These are phyloP conservation scores for Osmanthus fragrans DNA, from an alignment of 257 asterid species.

Conservation along the genomic window DNA sequence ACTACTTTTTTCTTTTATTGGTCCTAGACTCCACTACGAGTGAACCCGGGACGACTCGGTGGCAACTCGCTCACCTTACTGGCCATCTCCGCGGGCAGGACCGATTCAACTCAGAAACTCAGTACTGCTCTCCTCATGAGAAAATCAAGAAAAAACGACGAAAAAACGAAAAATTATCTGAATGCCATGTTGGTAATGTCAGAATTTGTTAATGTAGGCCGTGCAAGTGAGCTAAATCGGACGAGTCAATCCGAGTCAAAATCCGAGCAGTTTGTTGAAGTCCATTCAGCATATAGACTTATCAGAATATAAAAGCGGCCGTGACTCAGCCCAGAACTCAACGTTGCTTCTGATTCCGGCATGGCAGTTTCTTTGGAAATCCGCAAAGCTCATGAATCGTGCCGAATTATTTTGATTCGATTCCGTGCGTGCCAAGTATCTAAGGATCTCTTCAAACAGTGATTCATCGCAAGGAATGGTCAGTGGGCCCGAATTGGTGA, in stretches of 20 bases:
- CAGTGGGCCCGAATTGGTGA: conserved; percentile 48
- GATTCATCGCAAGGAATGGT: conserved; percentile 60
- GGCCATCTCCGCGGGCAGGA: conserved; percentile 52
- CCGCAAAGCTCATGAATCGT: conserved; percentile 44
- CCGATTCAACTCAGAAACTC: conserved; percentile 24
- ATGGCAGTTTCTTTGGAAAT: conserved; percentile 53
- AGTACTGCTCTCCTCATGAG: conserved; percentile 12
- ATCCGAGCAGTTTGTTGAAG: background rate
- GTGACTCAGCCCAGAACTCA: conserved; percentile 60
- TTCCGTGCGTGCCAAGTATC: conserved; percentile 47
- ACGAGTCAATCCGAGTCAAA: conserved; percentile 26
- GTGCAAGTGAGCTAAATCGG: conserved; percentile 18
- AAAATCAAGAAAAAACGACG: background rate
- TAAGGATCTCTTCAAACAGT: conserved; percentile 43
- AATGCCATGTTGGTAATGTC: background rate
- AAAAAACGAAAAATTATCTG: background rate
- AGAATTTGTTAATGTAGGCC: background rate
- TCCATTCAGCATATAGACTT: conserved; percentile 18
- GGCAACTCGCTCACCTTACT: conserved; percentile 46
- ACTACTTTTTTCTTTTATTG: background rate
- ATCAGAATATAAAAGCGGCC: conserved; percentile 57
- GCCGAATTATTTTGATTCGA: conserved; percentile 29
- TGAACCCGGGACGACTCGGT: conserved; percentile 63
- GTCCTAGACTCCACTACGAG: conserved; percentile 25
- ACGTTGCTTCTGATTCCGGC: conserved; percentile 42